Evolutionary conservation across 768 basidiomycete genomes (phyloP).

Genomic region (Clitopilus passeckerianus): DNA sequence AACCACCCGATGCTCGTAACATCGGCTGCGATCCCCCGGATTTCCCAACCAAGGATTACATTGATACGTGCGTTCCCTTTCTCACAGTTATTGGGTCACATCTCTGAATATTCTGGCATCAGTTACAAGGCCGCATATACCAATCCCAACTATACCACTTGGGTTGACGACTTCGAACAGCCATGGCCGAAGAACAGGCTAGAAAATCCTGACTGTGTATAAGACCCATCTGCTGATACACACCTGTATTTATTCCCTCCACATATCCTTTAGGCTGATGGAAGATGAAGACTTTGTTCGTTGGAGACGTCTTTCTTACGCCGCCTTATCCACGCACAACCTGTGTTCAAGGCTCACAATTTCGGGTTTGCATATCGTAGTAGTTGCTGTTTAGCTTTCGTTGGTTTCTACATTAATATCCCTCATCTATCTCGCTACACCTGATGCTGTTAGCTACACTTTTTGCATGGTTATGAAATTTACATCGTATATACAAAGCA

Average conservation of each 20-base stretch:
- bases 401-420: neutral
- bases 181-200: constrained; percentile 35
- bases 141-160: constrained; percentile 36
- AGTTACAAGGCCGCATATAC: constrained; percentile 36
- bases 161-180: constrained; percentile 28
- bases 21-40: constrained; percentile 67
- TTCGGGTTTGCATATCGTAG: neutral
- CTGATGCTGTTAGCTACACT: neutral
- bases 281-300: neutral
- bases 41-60: constrained; percentile 75
- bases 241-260: neutral
- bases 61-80: constrained; percentile 47
- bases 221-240: neutral
- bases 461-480: neutral
- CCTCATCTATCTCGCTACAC: neutral
- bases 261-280: neutral
- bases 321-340: neutral
- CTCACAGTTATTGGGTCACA: no score
- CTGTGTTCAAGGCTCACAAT: neutral
- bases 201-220: constrained; percentile 8
- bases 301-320: neutral
- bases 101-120: neutral
- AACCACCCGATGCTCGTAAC: constrained; percentile 40
- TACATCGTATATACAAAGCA: neutral
- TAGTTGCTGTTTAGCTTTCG: neutral